These are phyloP conservation scores for Ehretia macrophylla DNA, from an alignment of 257 asterid species.

Conservation along the genomic window DNA sequence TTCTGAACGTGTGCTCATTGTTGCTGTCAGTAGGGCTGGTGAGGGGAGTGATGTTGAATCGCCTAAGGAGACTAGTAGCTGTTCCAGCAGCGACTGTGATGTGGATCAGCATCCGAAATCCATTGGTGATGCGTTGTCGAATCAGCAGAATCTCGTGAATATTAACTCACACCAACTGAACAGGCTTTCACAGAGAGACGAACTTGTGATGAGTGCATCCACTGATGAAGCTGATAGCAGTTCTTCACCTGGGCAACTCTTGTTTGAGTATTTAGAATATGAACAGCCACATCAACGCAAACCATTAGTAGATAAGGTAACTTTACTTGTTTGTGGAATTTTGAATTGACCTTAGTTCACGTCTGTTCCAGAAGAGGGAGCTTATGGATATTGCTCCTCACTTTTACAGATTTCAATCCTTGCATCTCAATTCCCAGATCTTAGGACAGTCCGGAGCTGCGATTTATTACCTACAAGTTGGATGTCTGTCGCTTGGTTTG, in stretches of 20 bases:
- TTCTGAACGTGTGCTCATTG: not conserved
- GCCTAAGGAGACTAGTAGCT: slow-evolving; percentile 33
- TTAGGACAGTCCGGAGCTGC: slow-evolving; percentile 70
- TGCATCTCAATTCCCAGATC: slow-evolving; percentile 57
- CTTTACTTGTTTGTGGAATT: slow-evolving; percentile 1
- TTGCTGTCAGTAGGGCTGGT: slow-evolving; percentile 23
- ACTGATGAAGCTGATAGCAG: slow-evolving; percentile 32
- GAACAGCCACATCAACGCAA: slow-evolving; percentile 63
- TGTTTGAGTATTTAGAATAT: slow-evolving; percentile 56
- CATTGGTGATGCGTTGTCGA: slow-evolving; percentile 18
- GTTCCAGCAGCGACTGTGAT: slow-evolving; percentile 42
- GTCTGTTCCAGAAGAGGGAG: slow-evolving; percentile 2
- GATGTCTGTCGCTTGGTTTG: slow-evolving; percentile 92
- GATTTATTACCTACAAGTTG: slow-evolving; percentile 85
- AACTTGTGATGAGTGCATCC: slow-evolving; percentile 26
- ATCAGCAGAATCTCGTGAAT: slow-evolving; percentile 21
- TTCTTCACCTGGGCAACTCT: slow-evolving; percentile 32
- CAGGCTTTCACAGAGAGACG: slow-evolving; percentile 29
- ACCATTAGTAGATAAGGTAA: slow-evolving; percentile 68
- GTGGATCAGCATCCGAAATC: slow-evolving; percentile 32
- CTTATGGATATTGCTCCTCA: not conserved
- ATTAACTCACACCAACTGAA: slow-evolving; percentile 21
- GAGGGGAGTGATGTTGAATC: slow-evolving; percentile 41
- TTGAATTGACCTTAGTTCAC: slow-evolving; percentile 6
- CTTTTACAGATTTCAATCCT: slow-evolving; percentile 19